These are phyloP conservation scores for Prunus fruticosa DNA, from an alignment of 306 rosid genomes.

Conservation along the genomic window DNA sequence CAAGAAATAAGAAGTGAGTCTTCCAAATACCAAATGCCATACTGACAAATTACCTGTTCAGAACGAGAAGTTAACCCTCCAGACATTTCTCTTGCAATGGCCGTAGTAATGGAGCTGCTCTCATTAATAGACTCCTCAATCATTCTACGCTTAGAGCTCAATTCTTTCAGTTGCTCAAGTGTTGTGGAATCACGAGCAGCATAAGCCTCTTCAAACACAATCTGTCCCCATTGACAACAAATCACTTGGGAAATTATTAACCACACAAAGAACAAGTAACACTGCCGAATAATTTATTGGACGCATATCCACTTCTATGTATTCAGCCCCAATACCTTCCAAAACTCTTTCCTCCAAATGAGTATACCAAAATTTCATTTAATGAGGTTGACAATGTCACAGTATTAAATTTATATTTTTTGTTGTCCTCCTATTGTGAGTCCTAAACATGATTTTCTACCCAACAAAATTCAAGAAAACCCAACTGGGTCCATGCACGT, in stretches of 20 bases:
- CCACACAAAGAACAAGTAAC: not conserved
- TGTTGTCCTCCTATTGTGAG: too few species aligned
- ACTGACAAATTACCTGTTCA: constrained; percentile 56
- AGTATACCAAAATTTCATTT: not conserved
- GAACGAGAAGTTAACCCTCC: constrained; percentile 64
- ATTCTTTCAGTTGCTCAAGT: constrained; percentile 75
- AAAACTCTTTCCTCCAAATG: not conserved
- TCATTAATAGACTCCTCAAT: constrained; percentile 61
- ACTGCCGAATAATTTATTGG: not conserved
- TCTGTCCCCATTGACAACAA: constrained; percentile 42
- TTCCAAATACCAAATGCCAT: not conserved
- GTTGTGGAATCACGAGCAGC: constrained; percentile 59
- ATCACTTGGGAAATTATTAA: not conserved
- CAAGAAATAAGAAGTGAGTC: not conserved
- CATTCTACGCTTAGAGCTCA: constrained; percentile 70
- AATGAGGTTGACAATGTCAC: too few species aligned
- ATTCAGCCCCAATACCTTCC: not conserved
- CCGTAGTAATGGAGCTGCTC: constrained; percentile 60
- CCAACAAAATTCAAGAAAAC: not conserved
- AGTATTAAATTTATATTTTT: too few species aligned
- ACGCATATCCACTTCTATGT: not conserved
- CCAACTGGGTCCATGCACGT: not conserved
- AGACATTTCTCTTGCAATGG: constrained; percentile 76
- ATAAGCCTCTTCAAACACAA: constrained; percentile 65
- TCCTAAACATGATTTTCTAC: not conserved